Base-by-base conservation (phyloP, 2,329 filamentous ascomycete species). In the Colletotrichum musae region DNA sequence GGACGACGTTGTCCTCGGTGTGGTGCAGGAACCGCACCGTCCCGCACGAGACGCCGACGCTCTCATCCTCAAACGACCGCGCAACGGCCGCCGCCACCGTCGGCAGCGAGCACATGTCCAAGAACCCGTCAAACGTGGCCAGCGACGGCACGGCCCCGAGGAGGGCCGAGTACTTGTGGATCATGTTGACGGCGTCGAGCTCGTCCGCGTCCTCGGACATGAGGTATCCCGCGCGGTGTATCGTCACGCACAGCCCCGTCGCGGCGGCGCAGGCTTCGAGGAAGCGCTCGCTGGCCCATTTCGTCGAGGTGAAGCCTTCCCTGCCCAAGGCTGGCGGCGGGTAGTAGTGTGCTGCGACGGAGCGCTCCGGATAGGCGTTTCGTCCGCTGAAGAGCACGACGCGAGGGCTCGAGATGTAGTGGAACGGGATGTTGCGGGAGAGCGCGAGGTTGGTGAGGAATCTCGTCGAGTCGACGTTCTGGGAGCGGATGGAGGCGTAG, bases 391-490 rank as follows among this genome's bases (percentile, higher is more conserved):
- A 64, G 2, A 64, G 45, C 1, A 64, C 18, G 21, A 64, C 72
- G 74, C 1, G 75, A 75, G 1, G 81, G 83, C 4, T 83, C 58
- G 65, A 75, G 82, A 70, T 83, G 81, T 47, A 84, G 28, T 5
- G 80, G 77, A 3, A 81, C 58, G 9, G 66, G 56, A 53, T n/a
- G 9, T 39, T 52, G 3, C 75, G 72, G 0, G 68, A 58, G 0
- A 77, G 39, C 4, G 72, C 70, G 4, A 79, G 67, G 48, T 63
- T 56, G 0, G 74, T 72, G 1, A 83, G 71, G 15, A 76, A 73
- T 45, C 72, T 72, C 0, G 77, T 79, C 0, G 79, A 76, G 0
- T 45, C n/a, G 1, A 82, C 64, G 63, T 83, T 83, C 5, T 73
- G 24, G 0, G 24, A 24, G 5, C 73, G 60, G 0, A 82, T 70